Conservation (phyloP, 2,329 filamentous ascomycete species). For the Penicillium decumbens region DNA sequence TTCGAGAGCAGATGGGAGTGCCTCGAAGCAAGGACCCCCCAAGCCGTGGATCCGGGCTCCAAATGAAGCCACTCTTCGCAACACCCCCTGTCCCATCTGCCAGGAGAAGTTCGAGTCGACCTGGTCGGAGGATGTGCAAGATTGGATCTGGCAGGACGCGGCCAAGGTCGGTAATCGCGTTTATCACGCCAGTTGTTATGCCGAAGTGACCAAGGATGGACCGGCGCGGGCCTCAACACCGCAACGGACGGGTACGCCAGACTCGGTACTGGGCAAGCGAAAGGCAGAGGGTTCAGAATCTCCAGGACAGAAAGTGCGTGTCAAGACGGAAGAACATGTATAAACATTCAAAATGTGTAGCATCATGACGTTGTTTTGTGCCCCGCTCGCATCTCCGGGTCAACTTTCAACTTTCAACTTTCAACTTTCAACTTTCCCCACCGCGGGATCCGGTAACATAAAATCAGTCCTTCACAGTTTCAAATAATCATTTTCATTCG, state of each 20-base stretch:
- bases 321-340: constrained; percentile 36
- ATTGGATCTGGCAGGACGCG: constrained; percentile 96
- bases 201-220: constrained; percentile 69
- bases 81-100: constrained; percentile 84
- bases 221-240: constrained; percentile 33
- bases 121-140: constrained; percentile 88
- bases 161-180: constrained; percentile 70
- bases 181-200: constrained; percentile 86
- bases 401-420: background rate
- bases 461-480: constrained; percentile 1
- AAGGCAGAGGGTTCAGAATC: constrained; percentile 58
- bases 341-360: constrained; percentile 11
- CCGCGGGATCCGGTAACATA: background rate
- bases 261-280: constrained; percentile 66
- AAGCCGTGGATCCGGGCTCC: constrained; percentile 77
- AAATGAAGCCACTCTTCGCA: constrained; percentile 67
- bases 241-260: constrained; percentile 52
- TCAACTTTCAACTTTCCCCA: background rate
- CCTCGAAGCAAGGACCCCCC: constrained; percentile 53
- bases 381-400: constrained; percentile 28
- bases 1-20: constrained; percentile 37
- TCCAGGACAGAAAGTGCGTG: constrained; percentile 35
- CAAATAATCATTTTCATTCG: constrained; percentile 1
- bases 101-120: constrained; percentile 91
- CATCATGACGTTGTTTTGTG: constrained; percentile 18